A percentile compares a stretch with the other conserved stretches of the same genome.
phyloP scores from a whole-genome alignment of 352 stramenopile genomes.

The Phytophthora ohioensis region DNA sequence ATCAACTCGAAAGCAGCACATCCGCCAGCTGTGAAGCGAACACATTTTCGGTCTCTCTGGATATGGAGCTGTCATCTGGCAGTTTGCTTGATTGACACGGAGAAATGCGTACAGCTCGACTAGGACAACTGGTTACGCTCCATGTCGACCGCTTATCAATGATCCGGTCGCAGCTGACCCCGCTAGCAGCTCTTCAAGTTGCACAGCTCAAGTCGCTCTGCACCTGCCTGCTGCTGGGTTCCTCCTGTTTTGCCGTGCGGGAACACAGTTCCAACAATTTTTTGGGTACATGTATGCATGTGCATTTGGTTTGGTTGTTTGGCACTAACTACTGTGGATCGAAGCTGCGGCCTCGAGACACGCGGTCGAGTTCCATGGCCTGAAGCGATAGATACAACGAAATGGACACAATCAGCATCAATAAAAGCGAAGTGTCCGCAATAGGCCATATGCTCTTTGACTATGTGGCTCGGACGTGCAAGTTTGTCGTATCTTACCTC shows the following conservation, averaged over 20 bases:
- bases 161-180: constrained; percentile 8
- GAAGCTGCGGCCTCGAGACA: constrained; percentile 48
- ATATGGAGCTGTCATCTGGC: constrained; percentile 5
- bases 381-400: constrained; percentile 17
- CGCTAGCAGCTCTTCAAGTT: constrained; percentile 15
- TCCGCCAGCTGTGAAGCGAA: constrained; percentile 26
- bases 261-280: neutral
- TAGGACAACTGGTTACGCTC: constrained; percentile 10
- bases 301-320: constrained; percentile 24
- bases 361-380: constrained; percentile 78
- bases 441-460: constrained; percentile 19
- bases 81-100: constrained; percentile 5
- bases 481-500: constrained; percentile 50
- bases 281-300: constrained; percentile 10
- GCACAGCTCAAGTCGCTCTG: neutral
- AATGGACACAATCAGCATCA: constrained; percentile 24
- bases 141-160: constrained; percentile 17
- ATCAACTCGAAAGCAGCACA: constrained; percentile 13
- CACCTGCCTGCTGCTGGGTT: neutral
- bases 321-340: constrained; percentile 33
- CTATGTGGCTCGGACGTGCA: constrained; percentile 17
- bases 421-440: constrained; percentile 4
- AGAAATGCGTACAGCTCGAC: neutral
- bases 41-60: constrained; percentile 14
- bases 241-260: neutral